A percentile compares a stretch with the other conserved stretches of the same genome.
Conservation (phyloP, 73 alveolate species). For the Paramecium bursaria region DNA sequence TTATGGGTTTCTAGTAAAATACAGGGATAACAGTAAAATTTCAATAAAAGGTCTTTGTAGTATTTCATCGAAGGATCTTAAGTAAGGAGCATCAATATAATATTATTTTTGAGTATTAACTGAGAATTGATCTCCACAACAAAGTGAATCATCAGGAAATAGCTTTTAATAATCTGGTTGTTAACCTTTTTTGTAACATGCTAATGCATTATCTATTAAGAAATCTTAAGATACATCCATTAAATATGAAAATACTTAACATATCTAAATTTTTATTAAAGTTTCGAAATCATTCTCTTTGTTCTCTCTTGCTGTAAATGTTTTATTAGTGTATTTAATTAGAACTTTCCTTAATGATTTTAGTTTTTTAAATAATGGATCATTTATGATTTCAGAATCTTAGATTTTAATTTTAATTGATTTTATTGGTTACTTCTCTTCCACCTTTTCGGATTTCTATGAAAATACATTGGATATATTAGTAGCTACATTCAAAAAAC, state of each 20-base stretch:
- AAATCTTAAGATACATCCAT: constrained; percentile 62
- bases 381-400: constrained; percentile 62
- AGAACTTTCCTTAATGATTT: constrained; percentile 53
- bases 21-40: constrained; percentile 46
- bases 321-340: constrained; percentile 60
- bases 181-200: constrained; percentile 36
- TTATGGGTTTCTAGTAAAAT: constrained; percentile 64
- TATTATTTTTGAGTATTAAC: neutral
- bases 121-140: constrained; percentile 8
- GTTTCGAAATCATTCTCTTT: constrained; percentile 64
- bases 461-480: neutral
- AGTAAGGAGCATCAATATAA: neutral
- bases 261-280: constrained; percentile 56
- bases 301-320: constrained; percentile 47
- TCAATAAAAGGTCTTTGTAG: constrained; percentile 66
- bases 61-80: constrained; percentile 58
- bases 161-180: neutral
- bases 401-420: neutral
- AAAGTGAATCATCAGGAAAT: constrained; percentile 55
- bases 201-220: constrained; percentile 64
- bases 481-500: neutral
- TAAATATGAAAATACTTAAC: constrained; percentile 58
- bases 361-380: constrained; percentile 65
- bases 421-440: constrained; percentile 6
- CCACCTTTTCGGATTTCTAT: neutral